Percentiles rank a stretch among this genome's conserved stretches.
Evolutionary conservation across 2,329 filamentous ascomycete species (phyloP).

Genomic region (Corynespora cassiicola): DNA sequence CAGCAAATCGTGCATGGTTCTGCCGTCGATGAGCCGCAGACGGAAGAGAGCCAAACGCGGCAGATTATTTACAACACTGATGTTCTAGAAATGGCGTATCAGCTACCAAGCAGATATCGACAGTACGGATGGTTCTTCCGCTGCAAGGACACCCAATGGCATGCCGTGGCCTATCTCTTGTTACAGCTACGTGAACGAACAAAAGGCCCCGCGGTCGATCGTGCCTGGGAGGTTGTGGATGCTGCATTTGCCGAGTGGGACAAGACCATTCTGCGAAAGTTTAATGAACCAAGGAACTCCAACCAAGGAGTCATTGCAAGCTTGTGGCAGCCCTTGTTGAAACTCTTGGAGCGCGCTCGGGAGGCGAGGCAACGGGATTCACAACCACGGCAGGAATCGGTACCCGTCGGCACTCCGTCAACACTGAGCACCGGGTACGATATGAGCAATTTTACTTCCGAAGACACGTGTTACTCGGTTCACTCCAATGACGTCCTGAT

Average conservation of each 20-base stretch:
- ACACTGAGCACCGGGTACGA: slow-evolving; percentile 3
- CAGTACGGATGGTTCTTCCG: slow-evolving; percentile 67
- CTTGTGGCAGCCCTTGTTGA: slow-evolving; percentile 10
- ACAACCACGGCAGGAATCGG: not conserved
- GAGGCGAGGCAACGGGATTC: slow-evolving; percentile 3
- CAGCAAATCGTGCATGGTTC: slow-evolving; percentile 10
- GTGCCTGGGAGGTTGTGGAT: slow-evolving; percentile 57
- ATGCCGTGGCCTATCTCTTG: slow-evolving; percentile 63
- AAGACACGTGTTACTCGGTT: not conserved
- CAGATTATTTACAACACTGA: slow-evolving; percentile 12
- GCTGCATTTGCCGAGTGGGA: slow-evolving; percentile 8
- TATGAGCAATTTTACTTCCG: not conserved
- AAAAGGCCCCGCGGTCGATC: slow-evolving; percentile 56
- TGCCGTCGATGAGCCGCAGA: not conserved
- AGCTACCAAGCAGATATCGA: slow-evolving; percentile 27
- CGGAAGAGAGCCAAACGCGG: slow-evolving; percentile 1
- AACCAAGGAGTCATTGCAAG: no score
- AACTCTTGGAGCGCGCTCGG: slow-evolving; percentile 7
- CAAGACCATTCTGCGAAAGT: no score
- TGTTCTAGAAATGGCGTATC: slow-evolving; percentile 12
- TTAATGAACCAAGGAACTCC: not conserved
- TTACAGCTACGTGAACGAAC: slow-evolving; percentile 57
- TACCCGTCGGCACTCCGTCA: not conserved
- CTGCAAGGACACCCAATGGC: slow-evolving; percentile 64
- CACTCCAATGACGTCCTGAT: slow-evolving; percentile 3